phyloP scores from a whole-genome alignment of 345 rosid species.

The Geranium rotundifolium region DNA sequence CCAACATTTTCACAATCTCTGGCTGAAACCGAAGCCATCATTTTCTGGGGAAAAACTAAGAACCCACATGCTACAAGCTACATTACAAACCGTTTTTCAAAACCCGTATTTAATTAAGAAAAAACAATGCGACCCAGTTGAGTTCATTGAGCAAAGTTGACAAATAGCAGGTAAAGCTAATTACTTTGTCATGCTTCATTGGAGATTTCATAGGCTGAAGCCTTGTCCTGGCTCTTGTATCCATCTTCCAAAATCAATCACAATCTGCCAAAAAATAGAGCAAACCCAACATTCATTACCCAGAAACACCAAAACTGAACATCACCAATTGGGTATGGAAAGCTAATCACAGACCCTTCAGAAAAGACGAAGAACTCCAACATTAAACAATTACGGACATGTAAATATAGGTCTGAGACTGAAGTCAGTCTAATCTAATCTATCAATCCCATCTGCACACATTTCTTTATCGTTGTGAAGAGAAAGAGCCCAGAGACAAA shows the following conservation, averaged over 20 bases:
- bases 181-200: slow-evolving; percentile 36
- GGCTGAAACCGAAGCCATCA: not conserved
- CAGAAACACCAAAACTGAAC: slow-evolving; percentile 4
- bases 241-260: slow-evolving; percentile 23
- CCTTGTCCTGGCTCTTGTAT: slow-evolving; percentile 17
- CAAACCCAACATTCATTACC: not conserved
- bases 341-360: not conserved
- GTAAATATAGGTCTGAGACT: too few species aligned
- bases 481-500: slow-evolving; percentile 1
- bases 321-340: not conserved
- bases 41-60: not conserved
- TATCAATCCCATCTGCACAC: not conserved
- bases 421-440: slow-evolving; percentile 8
- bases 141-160: slow-evolving; percentile 13
- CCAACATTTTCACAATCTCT: slow-evolving; percentile 5
- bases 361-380: not conserved
- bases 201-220: slow-evolving; percentile 17
- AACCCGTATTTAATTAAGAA: not conserved
- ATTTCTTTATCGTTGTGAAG: slow-evolving; percentile 8
- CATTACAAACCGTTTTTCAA: slow-evolving; percentile 16
- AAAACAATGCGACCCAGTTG: slow-evolving; percentile 8
- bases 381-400: slow-evolving; percentile 7
- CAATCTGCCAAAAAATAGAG: slow-evolving; percentile 8
- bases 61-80: slow-evolving; percentile 5
- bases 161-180: slow-evolving; percentile 14